phyloP scores from a whole-genome alignment of 2,329 filamentous ascomycete species.

The Alternaria rosae region DNA sequence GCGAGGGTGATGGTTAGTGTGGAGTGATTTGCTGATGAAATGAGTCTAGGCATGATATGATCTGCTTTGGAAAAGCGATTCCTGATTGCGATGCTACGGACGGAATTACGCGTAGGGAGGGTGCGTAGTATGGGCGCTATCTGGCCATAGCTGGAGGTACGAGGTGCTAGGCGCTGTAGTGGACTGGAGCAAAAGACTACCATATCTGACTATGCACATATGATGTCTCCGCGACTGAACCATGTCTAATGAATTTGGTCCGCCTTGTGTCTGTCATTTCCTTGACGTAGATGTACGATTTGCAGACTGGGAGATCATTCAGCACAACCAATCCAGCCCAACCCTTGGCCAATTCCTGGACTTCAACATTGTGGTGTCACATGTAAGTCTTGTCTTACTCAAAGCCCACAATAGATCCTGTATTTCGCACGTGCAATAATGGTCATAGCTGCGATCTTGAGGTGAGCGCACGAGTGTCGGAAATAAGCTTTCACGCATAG shows the following conservation, averaged over 20 bases:
- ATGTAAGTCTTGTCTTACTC: not conserved
- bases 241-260: not conserved
- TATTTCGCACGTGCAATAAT: not conserved
- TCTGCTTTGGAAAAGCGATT: conserved; percentile 37
- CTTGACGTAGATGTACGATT: not conserved
- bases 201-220: not conserved
- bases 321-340: not conserved
- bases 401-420: not conserved
- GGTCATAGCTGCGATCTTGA: not conserved
- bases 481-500: not conserved
- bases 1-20: not conserved
- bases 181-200: not conserved
- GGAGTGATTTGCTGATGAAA: not conserved
- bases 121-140: not conserved
- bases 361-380: not conserved
- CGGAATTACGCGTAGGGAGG: conserved; percentile 21
- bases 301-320: not conserved
- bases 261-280: not conserved
- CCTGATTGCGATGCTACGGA: conserved; percentile 32
- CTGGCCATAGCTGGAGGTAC: not conserved
- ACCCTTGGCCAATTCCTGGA: not conserved
- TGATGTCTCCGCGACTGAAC: not conserved
- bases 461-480: not conserved
- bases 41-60: conserved; percentile 26
- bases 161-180: not conserved